These are phyloP conservation scores for Phytophthora quininea DNA, from an alignment of 352 stramenopile species.

Conservation along the genomic window DNA sequence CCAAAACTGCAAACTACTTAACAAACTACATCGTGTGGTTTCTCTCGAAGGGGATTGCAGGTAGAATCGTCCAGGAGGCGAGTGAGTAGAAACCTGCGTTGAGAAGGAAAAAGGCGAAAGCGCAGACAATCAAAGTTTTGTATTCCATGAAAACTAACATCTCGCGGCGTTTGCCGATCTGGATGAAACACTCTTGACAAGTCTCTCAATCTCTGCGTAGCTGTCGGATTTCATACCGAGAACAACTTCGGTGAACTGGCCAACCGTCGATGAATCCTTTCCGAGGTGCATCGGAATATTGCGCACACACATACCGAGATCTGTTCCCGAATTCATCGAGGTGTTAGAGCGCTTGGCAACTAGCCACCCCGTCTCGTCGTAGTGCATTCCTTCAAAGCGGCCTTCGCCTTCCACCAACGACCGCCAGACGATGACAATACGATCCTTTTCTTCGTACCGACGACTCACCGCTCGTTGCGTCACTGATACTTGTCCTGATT, in stretches of 20 bases:
- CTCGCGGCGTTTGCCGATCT: background rate
- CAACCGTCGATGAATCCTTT: background rate
- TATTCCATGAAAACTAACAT: background rate
- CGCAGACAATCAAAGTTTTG: background rate
- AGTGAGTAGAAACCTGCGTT: too few relatives aligned
- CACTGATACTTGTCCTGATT: background rate
- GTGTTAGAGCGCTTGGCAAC: background rate
- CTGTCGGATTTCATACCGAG: background rate
- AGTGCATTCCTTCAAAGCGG: background rate
- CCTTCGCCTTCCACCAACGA: background rate
- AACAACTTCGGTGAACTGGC: background rate
- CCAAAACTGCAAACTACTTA: too few relatives aligned
- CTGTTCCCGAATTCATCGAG: background rate
- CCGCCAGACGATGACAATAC: background rate
- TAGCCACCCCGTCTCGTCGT: background rate
- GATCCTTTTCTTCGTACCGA: background rate
- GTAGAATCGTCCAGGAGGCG: too few relatives aligned
- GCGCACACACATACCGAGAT: background rate
- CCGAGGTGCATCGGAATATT: background rate
- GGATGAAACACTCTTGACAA: background rate
- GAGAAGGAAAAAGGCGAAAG: too few relatives aligned
- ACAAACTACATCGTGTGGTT: too few relatives aligned
- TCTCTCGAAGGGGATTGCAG: too few relatives aligned
- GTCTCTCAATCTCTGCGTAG: background rate
- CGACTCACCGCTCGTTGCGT: background rate